Conservation (phyloP, 371 early-diverging fungal species). For the Actinomortierella wolfii region DNA sequence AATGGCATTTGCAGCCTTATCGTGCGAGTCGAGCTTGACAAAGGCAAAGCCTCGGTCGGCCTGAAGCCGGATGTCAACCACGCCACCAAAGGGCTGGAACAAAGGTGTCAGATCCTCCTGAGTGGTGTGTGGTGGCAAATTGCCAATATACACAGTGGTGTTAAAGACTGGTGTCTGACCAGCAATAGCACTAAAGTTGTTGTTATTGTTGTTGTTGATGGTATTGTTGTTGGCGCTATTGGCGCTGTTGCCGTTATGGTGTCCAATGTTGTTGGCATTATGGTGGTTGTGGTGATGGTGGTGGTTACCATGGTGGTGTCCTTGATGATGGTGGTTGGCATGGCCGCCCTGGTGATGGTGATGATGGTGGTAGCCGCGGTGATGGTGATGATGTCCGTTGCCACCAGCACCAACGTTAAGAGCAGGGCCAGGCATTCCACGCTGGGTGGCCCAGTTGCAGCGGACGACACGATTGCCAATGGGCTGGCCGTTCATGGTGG, state of each 20-base stretch:
- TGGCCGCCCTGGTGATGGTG: conserved; percentile 3
- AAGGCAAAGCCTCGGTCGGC: conserved; percentile 92
- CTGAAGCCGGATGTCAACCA: conserved; percentile 82
- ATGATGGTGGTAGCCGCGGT: conserved; percentile 48
- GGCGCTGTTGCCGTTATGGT: conserved; percentile 15
- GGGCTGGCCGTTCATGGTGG: conserved; percentile 75
- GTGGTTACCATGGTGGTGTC: conserved; percentile 45
- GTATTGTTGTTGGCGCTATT: conserved; percentile 29
- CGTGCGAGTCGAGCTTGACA: conserved; percentile 88
- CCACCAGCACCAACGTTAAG: conserved; percentile 8
- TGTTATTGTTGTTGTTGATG: neutral
- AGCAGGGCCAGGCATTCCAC: conserved; percentile 54
- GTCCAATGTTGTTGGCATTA: conserved; percentile 51
- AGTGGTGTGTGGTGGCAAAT: conserved; percentile 77
- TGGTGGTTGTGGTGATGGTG: conserved; percentile 58
- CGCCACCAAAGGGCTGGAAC: conserved; percentile 78
- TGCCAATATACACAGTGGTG: conserved; percentile 89
- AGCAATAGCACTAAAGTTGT: conserved; percentile 68
- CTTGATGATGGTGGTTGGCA: conserved; percentile 1
- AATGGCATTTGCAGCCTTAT: conserved; percentile 87
- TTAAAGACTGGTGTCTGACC: conserved; percentile 79
- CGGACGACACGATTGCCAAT: conserved; percentile 65
- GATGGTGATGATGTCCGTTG: conserved; percentile 27
- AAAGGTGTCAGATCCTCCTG: conserved; percentile 76
- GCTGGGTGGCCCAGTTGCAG: conserved; percentile 86